Base-by-base conservation (phyloP, 768 basidiomycete species). In the Lactifluus rugatus region DNA sequence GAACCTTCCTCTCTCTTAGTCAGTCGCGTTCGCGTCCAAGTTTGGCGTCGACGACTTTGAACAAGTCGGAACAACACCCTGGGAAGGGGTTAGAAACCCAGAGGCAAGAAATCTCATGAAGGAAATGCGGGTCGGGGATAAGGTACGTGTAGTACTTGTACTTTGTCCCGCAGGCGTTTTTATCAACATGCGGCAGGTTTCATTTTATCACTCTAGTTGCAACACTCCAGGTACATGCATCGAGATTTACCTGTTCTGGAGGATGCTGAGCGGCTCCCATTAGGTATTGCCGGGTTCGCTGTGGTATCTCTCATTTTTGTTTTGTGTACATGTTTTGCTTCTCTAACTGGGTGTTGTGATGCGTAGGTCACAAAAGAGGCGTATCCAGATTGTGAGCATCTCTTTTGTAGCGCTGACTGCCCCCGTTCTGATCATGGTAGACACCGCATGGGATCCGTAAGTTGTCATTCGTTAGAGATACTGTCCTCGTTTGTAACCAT, bases 31-130 rank as follows among this genome's bases (percentile, higher is more conserved):
- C 34, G 55, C 34, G 21, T 48, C 50, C 37, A 7, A n/a, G 88
- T 93, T 93, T 67, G 88, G 86, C 59, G 82, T 93, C 7, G 89
- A 91, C 61, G 90, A 93, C 69, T 89, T 93, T 67, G 89, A 92
- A 70, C 61, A 74, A 8, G 78, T 77, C 53, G 77, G 75, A 54
- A 85, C 78, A 19, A 89, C 89, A 0, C 75, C 88, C 34, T 92
- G 89, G 89, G 89, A 91, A 66, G 89, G 89, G n/a, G 89, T 92
- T 21, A 76, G 89, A 36, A 91, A 89, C 64, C 84, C 84, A 63
- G 86, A 89, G 69, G 89, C 89, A 7, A 76, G 84, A 58, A 91
- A 91, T 68, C 66, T 89, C 60, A 91, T 92, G 84, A 87, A 83
- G 68, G 80, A 83, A 67, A 92, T 91, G 89, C 75, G 74, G 59